phyloP scores from a whole-genome alignment of 129 eudicot species.

The Saposhnikovia divaricata region DNA sequence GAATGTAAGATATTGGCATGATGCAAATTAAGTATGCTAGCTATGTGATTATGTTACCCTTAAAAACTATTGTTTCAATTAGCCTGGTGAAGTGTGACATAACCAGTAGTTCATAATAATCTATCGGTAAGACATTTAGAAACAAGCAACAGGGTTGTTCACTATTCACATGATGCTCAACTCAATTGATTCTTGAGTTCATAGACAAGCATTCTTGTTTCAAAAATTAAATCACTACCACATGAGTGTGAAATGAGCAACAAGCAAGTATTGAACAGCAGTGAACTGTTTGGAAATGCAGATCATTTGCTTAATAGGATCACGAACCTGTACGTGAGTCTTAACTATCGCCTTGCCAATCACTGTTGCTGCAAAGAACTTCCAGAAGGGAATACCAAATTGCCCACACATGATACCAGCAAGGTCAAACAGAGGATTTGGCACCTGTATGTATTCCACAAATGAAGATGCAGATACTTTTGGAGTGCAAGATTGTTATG shows the following conservation, averaged over 20 bases:
- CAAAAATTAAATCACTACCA: background rate
- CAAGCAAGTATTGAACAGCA: background rate
- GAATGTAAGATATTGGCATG: too few relatives aligned
- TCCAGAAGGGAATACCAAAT: constrained; percentile 86
- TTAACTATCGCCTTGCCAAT: constrained; percentile 82
- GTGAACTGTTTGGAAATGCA: background rate
- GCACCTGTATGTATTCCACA: constrained; percentile 46
- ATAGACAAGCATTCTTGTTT: background rate
- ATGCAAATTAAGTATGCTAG: too few relatives aligned
- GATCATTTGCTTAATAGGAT: background rate
- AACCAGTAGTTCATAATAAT: background rate
- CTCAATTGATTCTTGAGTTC: background rate
- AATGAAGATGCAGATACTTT: background rate
- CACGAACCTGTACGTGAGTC: constrained; percentile 73
- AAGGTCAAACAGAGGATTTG: constrained; percentile 86
- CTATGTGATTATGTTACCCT: background rate
- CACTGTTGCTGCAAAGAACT: constrained; percentile 71
- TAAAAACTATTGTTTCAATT: background rate
- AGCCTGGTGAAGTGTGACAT: background rate
- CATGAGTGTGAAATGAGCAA: background rate
- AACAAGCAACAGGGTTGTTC: background rate
- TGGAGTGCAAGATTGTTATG: background rate
- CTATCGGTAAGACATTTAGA: background rate
- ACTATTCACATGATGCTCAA: background rate
- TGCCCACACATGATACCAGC: constrained; percentile 99